Percentiles rank a stretch among this genome's conserved stretches.
phyloP scores from a whole-genome alignment of 257 asterid genomes.

The Nicotiana tabacum region DNA sequence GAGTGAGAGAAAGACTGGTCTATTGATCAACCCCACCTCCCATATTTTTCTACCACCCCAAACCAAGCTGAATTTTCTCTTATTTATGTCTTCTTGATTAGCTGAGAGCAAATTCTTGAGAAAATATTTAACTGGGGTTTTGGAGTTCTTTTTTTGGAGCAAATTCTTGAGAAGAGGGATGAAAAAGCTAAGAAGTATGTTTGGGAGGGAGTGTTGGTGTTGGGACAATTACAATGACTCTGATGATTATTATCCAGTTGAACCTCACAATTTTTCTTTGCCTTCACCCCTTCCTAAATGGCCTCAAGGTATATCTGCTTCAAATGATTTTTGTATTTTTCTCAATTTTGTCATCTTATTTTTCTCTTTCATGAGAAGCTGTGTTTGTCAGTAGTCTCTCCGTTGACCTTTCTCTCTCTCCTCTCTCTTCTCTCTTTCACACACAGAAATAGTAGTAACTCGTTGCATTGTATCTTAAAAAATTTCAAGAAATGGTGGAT shows the following conservation, averaged over 20 bases:
- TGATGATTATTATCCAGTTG: conserved; percentile 15
- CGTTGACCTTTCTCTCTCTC: background rate
- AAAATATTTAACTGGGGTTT: background rate
- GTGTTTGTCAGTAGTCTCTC: background rate
- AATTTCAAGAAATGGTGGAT: background rate
- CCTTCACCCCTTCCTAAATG: conserved; percentile 70
- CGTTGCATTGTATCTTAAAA: background rate
- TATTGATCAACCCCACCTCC: background rate
- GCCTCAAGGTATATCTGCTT: conserved; percentile 56
- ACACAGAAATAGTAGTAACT: background rate
- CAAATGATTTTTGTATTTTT: background rate
- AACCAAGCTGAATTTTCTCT: background rate
- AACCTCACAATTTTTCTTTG: conserved; percentile 46
- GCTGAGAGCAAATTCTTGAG: background rate
- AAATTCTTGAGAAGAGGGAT: background rate
- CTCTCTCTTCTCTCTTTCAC: background rate
- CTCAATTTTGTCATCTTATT: background rate
- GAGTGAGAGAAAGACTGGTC: too few relatives aligned
- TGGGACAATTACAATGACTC: conserved; percentile 20
- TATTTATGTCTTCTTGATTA: background rate
- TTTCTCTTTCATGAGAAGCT: background rate
- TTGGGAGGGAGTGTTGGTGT: conserved; percentile 42
- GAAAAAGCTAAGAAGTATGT: conserved; percentile 23
- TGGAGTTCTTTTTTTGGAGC: background rate
- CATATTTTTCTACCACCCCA: background rate